A percentile compares a stretch with the other conserved stretches of the same genome.
phyloP scores from a whole-genome alignment of 2,329 filamentous ascomycete species.

The Claviceps maximensis region DNA sequence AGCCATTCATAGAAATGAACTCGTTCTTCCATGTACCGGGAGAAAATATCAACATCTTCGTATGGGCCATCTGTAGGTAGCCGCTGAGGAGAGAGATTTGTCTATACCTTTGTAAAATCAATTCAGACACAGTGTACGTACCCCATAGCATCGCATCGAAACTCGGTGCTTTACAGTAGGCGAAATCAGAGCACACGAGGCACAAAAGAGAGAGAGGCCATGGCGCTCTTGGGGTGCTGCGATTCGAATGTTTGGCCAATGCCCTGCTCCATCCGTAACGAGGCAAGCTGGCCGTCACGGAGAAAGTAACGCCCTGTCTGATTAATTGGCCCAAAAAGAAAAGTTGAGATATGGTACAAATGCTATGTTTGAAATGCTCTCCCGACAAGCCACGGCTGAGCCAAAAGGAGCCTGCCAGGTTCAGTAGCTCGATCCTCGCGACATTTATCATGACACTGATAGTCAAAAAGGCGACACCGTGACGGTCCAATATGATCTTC shows the following conservation, averaged over 20 bases:
- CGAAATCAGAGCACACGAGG: background rate
- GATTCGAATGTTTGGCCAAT: background rate
- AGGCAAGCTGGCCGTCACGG: background rate
- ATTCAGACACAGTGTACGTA: too few species aligned
- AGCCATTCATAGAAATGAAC: too few species aligned
- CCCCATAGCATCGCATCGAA: background rate
- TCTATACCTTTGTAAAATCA: too few species aligned
- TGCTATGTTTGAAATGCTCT: conserved; percentile 1
- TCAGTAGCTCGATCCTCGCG: background rate
- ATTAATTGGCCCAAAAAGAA: background rate
- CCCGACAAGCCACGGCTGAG: background rate
- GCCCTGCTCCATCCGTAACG: background rate
- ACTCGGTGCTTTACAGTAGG: background rate
- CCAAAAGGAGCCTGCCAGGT: background rate
- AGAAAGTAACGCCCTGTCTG: background rate
- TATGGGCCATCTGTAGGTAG: too few species aligned
- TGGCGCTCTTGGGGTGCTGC: background rate
- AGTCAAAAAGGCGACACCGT: background rate
- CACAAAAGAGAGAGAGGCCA: background rate
- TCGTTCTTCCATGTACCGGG: too few species aligned
- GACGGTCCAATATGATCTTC: background rate
- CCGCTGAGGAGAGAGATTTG: too few species aligned
- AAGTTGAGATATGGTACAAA: conserved; percentile 2
- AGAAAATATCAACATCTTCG: too few species aligned
- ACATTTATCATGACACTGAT: background rate